Conservation (phyloP, 2,329 filamentous ascomycete species). For the Trichoderma sp. region DNA sequence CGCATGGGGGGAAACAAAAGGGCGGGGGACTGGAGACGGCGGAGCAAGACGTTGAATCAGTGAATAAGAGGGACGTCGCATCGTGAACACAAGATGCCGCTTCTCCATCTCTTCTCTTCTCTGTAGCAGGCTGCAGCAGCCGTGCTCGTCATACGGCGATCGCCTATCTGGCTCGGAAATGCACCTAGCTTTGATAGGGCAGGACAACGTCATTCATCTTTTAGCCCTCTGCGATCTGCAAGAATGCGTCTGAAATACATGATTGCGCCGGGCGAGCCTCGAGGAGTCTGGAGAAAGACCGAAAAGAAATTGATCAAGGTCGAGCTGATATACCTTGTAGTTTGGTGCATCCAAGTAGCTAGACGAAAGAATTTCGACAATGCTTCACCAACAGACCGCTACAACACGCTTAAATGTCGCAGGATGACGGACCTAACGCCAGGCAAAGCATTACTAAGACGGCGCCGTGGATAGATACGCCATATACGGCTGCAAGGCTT, state of each 20-base stretch:
- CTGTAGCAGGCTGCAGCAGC: background rate
- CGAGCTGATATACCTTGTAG: background rate
- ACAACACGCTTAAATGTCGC: background rate
- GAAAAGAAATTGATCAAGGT: background rate
- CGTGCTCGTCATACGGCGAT: constrained; percentile 7
- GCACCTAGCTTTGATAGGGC: background rate
- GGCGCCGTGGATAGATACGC: background rate
- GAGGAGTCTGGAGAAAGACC: background rate
- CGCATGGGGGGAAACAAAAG: background rate
- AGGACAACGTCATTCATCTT: background rate
- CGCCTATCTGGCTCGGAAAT: background rate
- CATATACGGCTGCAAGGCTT: background rate
- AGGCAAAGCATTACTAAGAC: background rate
- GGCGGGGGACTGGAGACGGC: background rate
- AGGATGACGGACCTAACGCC: background rate
- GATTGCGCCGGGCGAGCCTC: background rate
- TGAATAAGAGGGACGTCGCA: background rate
- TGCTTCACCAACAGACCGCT: background rate
- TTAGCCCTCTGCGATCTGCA: constrained; percentile 6
- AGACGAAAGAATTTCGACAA: no score
- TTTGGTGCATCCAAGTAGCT: background rate
- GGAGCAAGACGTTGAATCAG: background rate
- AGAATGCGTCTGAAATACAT: background rate
- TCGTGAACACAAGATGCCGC: background rate
- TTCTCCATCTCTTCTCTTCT: background rate